phyloP scores from a whole-genome alignment of 495 filamentous ascomycete genomes.

The Niebla homalea region DNA sequence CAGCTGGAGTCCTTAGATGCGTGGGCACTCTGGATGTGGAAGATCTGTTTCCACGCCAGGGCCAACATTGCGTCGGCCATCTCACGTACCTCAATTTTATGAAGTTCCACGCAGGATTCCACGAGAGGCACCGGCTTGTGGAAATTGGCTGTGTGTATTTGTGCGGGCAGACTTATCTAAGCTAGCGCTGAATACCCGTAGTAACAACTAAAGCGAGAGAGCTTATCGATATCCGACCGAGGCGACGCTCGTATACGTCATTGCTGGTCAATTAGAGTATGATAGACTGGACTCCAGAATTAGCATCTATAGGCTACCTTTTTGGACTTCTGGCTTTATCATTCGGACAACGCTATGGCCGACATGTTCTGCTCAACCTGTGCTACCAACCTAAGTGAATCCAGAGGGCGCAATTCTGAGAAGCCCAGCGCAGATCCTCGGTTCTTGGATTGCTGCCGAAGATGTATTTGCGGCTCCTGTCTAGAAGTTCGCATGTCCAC shows the following conservation, averaged over 20 bases:
- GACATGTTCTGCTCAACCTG: no score
- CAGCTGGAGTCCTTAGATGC: neutral
- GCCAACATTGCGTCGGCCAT: no score
- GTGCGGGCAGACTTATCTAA: slow-evolving; percentile 2
- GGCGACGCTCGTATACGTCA: no score
- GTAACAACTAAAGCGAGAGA: slow-evolving; percentile 43
- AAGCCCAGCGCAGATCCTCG: slow-evolving; percentile 40
- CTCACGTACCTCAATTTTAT: no score
- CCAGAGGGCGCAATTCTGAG: slow-evolving; percentile 18
- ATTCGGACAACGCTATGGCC: no score
- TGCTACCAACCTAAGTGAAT: no score
- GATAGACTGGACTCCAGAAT: no score
- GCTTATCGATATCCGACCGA: no score
- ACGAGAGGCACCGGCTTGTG: neutral
- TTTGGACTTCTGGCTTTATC: no score
- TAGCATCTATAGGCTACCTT: no score
- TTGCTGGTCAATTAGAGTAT: no score
- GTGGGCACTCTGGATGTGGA: neutral
- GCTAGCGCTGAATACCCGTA: slow-evolving; percentile 21
- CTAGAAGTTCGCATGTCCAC: slow-evolving; percentile 33
- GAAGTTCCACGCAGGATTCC: no score
- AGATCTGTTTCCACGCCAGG: neutral
- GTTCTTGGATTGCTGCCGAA: slow-evolving; percentile 47
- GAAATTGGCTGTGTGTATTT: slow-evolving; percentile 39
- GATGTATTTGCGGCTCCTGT: slow-evolving; percentile 56